phyloP scores from a whole-genome alignment of 331 rosid genomes.

The Phaseolus coccineus region DNA sequence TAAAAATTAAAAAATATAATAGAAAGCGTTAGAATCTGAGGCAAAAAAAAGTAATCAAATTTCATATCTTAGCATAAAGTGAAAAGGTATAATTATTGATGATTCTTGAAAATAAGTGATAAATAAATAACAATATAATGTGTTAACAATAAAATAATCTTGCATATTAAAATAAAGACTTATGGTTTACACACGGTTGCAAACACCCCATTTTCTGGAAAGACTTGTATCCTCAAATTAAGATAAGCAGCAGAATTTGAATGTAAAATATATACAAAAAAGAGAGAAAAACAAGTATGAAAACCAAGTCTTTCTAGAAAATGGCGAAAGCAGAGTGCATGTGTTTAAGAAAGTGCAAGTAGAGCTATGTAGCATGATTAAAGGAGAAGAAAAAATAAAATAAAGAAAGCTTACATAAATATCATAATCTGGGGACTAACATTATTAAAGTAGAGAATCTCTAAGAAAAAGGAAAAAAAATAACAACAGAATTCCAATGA shows the following conservation, averaged over 20 bases:
- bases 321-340: not conserved
- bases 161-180: no score
- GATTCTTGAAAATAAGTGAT: no score
- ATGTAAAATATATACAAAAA: not conserved
- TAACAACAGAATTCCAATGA: constrained; percentile 38
- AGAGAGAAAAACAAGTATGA: not conserved
- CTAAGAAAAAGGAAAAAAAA: constrained; percentile 12
- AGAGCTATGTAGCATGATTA: constrained; percentile 21
- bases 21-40: no score
- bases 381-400: constrained; percentile 21
- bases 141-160: not conserved
- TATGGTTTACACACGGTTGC: no score
- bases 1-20: no score
- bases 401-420: constrained; percentile 5
- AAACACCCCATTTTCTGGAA: no score
- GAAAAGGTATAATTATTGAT: no score
- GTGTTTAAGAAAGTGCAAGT: not conserved
- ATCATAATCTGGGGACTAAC: constrained; percentile 29
- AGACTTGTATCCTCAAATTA: not conserved
- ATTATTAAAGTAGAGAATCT: constrained; percentile 47
- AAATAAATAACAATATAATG: no score
- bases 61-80: no score
- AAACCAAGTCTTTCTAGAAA: not conserved
- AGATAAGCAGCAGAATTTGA: not conserved
- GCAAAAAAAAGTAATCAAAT: no score